phyloP scores from a whole-genome alignment of 2,329 filamentous ascomycete genomes.

The Nemania abortiva region DNA sequence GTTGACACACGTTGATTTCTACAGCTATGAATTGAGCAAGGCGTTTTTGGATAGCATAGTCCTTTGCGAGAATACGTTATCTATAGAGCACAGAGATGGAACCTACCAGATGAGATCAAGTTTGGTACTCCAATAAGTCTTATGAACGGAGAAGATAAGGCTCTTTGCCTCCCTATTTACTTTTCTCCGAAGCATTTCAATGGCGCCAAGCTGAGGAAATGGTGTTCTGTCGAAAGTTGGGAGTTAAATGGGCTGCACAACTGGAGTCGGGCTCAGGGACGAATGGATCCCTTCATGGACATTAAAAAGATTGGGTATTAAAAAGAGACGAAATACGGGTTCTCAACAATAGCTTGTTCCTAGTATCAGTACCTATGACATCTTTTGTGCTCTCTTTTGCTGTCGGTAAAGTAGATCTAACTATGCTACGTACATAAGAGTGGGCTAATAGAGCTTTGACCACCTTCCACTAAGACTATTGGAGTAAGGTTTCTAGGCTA shows the following conservation, averaged over 20 bases:
- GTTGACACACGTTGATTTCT: conserved; percentile 16
- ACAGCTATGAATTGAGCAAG: conserved; percentile 25
- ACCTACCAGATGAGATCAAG: background rate
- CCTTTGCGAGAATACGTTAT: conserved; percentile 3
- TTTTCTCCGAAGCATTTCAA: conserved; percentile 22
- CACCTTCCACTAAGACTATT: conserved; percentile 7
- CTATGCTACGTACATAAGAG: background rate
- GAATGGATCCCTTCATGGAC: background rate
- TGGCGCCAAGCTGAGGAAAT: conserved; percentile 1
- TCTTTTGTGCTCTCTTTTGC: too few relatives aligned
- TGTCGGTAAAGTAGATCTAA: too few relatives aligned
- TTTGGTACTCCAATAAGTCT: background rate
- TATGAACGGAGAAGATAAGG: background rate
- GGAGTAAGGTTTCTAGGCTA: background rate
- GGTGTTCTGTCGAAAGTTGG: conserved; percentile 6
- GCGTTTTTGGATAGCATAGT: conserved; percentile 28
- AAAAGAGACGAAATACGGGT: background rate
- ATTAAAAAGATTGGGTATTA: background rate
- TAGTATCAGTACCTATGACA: background rate
- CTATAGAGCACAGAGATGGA: background rate
- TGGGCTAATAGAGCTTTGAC: conserved; percentile 32
- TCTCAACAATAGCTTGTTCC: background rate
- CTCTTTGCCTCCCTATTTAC: background rate
- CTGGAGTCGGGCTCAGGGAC: background rate
- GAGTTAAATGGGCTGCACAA: background rate